Evolutionary conservation across 352 stramenopile species (phyloP).

Genomic region (Chrysophaeum taylorii): DNA sequence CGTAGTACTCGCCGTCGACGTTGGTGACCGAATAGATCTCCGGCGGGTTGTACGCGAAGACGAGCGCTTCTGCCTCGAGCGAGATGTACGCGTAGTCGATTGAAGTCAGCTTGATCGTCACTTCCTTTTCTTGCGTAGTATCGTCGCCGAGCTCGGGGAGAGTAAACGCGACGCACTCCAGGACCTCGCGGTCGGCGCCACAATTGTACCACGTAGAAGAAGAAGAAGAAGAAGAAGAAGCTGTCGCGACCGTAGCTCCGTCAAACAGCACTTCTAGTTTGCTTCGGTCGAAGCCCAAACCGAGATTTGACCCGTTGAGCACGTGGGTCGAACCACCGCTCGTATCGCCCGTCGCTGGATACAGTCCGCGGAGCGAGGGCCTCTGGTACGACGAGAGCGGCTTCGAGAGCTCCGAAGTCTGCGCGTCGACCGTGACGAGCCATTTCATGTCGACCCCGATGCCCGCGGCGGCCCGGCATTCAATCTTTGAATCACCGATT

Average conservation of each 20-base stretch:
- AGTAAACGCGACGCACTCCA: constrained; percentile 31
- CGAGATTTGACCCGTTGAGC: constrained; percentile 50
- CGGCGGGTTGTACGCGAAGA: constrained; percentile 39
- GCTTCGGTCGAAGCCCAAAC: constrained; percentile 34
- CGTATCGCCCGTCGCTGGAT: constrained; percentile 32
- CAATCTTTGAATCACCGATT: constrained; percentile 50
- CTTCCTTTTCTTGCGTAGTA: constrained; percentile 24
- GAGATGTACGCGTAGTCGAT: constrained; percentile 38
- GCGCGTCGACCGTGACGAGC: constrained; percentile 48
- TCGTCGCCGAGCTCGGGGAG: constrained; percentile 39
- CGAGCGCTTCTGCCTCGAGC: constrained; percentile 34
- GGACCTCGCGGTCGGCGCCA: constrained; percentile 8
- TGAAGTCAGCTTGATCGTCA: constrained; percentile 40
- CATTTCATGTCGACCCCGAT: constrained; percentile 45
- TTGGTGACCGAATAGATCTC: constrained; percentile 48
- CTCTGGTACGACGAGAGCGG: constrained; percentile 44
- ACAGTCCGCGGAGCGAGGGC: constrained; percentile 32
- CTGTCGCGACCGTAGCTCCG: constrained; percentile 33
- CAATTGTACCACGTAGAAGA: too few species aligned
- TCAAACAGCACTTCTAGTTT: constrained; percentile 42
- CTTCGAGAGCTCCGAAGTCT: constrained; percentile 37
- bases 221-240: constrained; percentile 26
- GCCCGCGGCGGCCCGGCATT: constrained; percentile 42
- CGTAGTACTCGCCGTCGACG: constrained; percentile 39
- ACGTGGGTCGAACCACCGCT: constrained; percentile 42